Evolutionary conservation across 371 early-diverging fungal genomes (phyloP), one percentile per base, ranked within the genome.

Genomic region (Gilbertella persicaria): DNA sequence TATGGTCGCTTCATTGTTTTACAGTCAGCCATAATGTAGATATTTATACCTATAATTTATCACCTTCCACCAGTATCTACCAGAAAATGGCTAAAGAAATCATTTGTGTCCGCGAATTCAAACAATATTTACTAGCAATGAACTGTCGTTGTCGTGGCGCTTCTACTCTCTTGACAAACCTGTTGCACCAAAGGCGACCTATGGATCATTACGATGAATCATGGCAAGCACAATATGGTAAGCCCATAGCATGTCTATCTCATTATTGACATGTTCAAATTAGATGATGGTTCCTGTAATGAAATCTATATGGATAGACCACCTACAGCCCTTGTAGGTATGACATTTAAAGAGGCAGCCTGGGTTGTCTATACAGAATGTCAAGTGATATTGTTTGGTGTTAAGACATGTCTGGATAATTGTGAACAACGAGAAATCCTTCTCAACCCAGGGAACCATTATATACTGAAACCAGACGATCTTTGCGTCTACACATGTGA

Each of bases 181-280:
- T 91, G n/a, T 47, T 91, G 1, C 82, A 82, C 45, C 82, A 83
- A 36, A 73, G 84, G 38, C 64, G 78, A 40, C 85, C 87, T 1
- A 62, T 71, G 48, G 71, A 82, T 41, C 60, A 59, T 16, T 89
- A 87, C 47, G 75, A 82, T 33, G 77, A 84, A 36, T 83, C 87
- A 0, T 91, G 91, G 91, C 74, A 82, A 52, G 86, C 87, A 6
- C 88, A 89, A 47, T 91, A 89, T 57, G 89, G 88, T 71, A 66
- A 40, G 29, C 25, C 2, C n/a, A n/a, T n/a, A n/a, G n/a, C n/a
- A n/a, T n/a, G n/a, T 39, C 3, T 5, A 39, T 19, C 2, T 23
- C 5, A 13, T 40, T 30, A 47, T 13, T 6, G 25, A 38, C 36
- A 17, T 26, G 13, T 28, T 10, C n/a, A 26, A 14, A 42, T 7